A percentile compares a stretch with the other conserved stretches of the same genome.
phyloP scores from a whole-genome alignment of 2,329 filamentous ascomycete genomes.

The Aspergillus ochraceoroseus region DNA sequence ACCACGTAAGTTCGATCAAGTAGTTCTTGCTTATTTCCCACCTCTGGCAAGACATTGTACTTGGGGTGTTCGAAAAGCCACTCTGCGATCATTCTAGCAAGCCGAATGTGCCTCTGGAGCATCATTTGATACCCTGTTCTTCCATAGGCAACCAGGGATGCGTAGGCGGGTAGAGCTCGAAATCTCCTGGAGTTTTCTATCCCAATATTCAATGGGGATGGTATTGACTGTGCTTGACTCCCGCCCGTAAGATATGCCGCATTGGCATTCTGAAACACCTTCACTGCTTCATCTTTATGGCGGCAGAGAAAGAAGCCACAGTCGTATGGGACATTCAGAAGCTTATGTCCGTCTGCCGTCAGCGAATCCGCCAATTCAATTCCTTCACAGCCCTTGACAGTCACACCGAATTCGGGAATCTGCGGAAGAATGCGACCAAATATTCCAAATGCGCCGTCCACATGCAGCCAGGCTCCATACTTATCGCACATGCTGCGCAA shows the following conservation, averaged over 20 bases:
- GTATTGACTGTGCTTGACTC: slow-evolving; percentile 47
- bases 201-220: slow-evolving; percentile 80
- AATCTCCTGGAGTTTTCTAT: slow-evolving; percentile 90
- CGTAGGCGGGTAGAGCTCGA: slow-evolving; percentile 83
- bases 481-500: slow-evolving; percentile 66
- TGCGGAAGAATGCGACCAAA: slow-evolving; percentile 64
- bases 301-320: slow-evolving; percentile 83
- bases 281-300: slow-evolving; percentile 53
- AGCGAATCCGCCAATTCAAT: slow-evolving; percentile 83
- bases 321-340: slow-evolving; percentile 94
- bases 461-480: slow-evolving; percentile 79
- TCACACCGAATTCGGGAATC: slow-evolving; percentile 51
- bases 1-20: slow-evolving; percentile 60
- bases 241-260: slow-evolving; percentile 66
- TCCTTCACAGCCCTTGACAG: slow-evolving; percentile 54
- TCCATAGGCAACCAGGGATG: slow-evolving; percentile 71
- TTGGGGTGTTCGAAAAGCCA: slow-evolving; percentile 57
- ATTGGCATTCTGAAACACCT: slow-evolving; percentile 76
- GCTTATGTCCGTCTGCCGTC: slow-evolving; percentile 78
- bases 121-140: slow-evolving; percentile 63
- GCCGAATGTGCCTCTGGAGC: slow-evolving; percentile 64
- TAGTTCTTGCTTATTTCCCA: slow-evolving; percentile 35
- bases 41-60: slow-evolving; percentile 62
- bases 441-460: slow-evolving; percentile 86
- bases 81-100: slow-evolving; percentile 63